These are phyloP conservation scores for Paecilomyces variotii DNA, from an alignment of 2,329 filamentous ascomycete genomes.

Conservation along the genomic window DNA sequence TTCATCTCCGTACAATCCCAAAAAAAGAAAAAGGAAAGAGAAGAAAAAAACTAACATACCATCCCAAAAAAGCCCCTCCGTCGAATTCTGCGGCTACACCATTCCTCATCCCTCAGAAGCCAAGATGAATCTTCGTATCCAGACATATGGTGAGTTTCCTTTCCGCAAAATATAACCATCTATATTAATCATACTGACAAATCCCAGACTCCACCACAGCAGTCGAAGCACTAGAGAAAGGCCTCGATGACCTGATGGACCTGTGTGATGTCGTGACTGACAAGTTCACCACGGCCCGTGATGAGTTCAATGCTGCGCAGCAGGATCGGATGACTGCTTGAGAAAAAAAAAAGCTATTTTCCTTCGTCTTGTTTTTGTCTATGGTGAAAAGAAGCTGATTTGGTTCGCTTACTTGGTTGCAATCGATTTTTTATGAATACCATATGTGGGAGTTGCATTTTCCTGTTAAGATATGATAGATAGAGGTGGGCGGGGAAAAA, in stretches of 20 bases:
- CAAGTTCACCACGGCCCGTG: slow-evolving; percentile 66
- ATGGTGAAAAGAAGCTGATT: background rate
- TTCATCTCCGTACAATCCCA: background rate
- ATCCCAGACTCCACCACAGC: slow-evolving; percentile 66
- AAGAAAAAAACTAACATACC: slow-evolving; percentile 4
- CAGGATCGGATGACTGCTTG: slow-evolving; percentile 26
- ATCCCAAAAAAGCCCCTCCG: slow-evolving; percentile 60
- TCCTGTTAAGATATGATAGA: background rate
- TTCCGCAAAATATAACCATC: background rate
- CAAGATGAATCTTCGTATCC: slow-evolving; percentile 95
- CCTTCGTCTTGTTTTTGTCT: background rate
- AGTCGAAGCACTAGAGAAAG: slow-evolving; percentile 81
- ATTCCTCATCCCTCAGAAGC: slow-evolving; percentile 94
- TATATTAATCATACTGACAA: background rate
- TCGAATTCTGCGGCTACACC: slow-evolving; percentile 97
- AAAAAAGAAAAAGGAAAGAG: background rate
- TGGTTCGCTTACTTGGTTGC: slow-evolving; percentile 1
- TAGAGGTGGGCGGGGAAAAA: background rate
- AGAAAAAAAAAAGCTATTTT: slow-evolving; percentile 5
- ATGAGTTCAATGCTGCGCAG: slow-evolving; percentile 47
- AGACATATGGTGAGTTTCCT: slow-evolving; percentile 72
- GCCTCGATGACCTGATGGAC: slow-evolving; percentile 77
- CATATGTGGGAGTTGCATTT: slow-evolving; percentile 17
- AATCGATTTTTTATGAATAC: slow-evolving; percentile 8
- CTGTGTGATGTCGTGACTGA: slow-evolving; percentile 91